A percentile compares a stretch with the other conserved stretches of the same genome.
These are phyloP conservation scores for Tolypocladium amazonense DNA, from an alignment of 2,329 filamentous ascomycete genomes.

Conservation along the genomic window DNA sequence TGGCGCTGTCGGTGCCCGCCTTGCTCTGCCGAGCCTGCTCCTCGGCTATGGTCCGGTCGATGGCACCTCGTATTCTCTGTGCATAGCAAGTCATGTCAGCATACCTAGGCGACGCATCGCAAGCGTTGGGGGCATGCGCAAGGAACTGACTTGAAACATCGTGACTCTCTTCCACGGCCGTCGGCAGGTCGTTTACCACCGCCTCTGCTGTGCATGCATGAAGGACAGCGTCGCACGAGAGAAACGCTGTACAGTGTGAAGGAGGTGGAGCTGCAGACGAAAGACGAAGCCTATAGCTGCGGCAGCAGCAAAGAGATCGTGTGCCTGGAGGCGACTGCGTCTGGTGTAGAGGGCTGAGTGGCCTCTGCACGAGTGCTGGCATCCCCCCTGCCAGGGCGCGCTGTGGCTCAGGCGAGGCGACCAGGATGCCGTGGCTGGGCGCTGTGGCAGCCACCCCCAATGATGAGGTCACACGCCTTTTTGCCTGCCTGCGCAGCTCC, in stretches of 20 bases:
- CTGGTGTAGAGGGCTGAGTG: neutral
- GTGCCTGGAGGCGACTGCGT: neutral
- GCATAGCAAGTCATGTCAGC: neutral
- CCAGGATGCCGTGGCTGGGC: neutral
- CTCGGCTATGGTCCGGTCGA: slow-evolving; percentile 81
- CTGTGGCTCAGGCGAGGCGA: neutral
- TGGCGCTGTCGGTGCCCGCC: slow-evolving; percentile 32
- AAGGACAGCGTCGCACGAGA: neutral
- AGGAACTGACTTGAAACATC: slow-evolving; percentile 21
- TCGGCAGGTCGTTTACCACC: neutral
- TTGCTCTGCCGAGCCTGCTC: slow-evolving; percentile 70
- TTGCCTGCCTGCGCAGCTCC: neutral
- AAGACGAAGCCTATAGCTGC: neutral
- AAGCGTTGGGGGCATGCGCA: neutral
- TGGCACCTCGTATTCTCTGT: slow-evolving; percentile 72
- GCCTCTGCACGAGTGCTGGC: neutral
- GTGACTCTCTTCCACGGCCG: slow-evolving; percentile 1
- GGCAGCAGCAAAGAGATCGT: neutral
- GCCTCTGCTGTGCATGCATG: neutral
- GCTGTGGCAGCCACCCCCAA: neutral
- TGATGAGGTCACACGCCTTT: neutral
- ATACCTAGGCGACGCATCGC: neutral
- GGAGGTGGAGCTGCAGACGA: neutral
- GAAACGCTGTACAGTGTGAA: neutral
- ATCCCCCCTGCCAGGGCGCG: neutral